Conservation (phyloP, 257 asterid species). For the Cinchona pubescens region DNA sequence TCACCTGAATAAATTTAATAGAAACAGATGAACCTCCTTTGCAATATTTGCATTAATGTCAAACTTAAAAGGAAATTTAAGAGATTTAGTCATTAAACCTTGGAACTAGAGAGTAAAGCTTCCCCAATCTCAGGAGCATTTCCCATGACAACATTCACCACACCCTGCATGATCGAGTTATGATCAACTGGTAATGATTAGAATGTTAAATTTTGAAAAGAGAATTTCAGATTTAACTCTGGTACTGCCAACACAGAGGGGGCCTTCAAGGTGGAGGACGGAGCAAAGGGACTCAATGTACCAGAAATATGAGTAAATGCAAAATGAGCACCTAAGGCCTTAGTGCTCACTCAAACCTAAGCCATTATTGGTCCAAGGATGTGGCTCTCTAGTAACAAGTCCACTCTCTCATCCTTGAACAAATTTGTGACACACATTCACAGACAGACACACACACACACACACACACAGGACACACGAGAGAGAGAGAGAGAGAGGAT, state of each 20-base stretch:
- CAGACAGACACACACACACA: neutral
- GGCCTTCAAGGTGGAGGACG: neutral
- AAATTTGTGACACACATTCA: neutral
- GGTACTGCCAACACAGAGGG: neutral
- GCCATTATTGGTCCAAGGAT: neutral
- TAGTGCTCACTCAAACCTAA: neutral
- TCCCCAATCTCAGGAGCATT: slow-evolving; percentile 85
- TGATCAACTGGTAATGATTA: slow-evolving; percentile 10
- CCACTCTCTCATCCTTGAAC: slow-evolving; percentile 5
- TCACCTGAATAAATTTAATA: slow-evolving; percentile 54
- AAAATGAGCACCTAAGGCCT: neutral
- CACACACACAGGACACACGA: neutral
- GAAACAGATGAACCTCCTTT: neutral
- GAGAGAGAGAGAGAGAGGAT: no score
- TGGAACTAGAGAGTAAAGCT: slow-evolving; percentile 70
- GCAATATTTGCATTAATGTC: neutral
- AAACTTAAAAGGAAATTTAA: neutral
- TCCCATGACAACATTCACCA: slow-evolving; percentile 88
- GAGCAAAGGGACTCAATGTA: neutral
- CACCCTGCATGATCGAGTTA: slow-evolving; percentile 64
- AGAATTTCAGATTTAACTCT: neutral
- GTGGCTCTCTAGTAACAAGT: neutral
- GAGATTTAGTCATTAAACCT: slow-evolving; percentile 29
- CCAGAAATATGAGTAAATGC: neutral
- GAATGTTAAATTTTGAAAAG: neutral